Conservation (phyloP, 106 monocot genomes). For the Dendrobium chrysotoxum region DNA sequence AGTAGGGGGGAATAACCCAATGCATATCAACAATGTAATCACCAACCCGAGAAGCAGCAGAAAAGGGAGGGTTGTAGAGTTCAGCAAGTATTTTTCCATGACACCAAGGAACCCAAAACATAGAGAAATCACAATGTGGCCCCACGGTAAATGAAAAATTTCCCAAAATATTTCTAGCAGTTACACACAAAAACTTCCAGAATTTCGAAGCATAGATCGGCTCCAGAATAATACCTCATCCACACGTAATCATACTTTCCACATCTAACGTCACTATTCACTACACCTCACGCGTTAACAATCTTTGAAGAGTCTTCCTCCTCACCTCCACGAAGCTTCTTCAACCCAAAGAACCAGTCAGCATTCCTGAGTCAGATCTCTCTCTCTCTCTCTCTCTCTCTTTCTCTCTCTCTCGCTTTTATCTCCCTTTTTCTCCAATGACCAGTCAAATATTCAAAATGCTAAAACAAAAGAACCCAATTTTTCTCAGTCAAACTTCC, state of each 20-base stretch:
- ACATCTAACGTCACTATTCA: not conserved
- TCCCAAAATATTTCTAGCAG: too few species aligned
- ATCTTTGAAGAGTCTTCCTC: not conserved
- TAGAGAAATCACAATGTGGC: too few species aligned
- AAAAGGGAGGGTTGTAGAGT: too few species aligned
- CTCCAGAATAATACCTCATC: not conserved
- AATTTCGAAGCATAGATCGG: too few species aligned
- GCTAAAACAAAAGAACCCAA: not conserved
- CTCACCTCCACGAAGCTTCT: constrained; percentile 3
- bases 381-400: not conserved
- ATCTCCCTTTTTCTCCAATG: not conserved
- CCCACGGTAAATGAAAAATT: too few species aligned
- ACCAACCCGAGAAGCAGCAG: too few species aligned
- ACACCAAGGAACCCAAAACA: too few species aligned
- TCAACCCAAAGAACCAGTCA: constrained; percentile 9
- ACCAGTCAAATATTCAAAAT: not conserved
- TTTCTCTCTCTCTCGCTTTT: too few species aligned
- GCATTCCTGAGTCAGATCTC: not conserved
- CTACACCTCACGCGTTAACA: not conserved
- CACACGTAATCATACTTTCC: not conserved
- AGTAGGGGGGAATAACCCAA: too few species aligned
- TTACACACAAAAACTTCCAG: too few species aligned
- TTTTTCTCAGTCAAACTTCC: constrained; percentile 2
- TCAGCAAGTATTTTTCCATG: too few species aligned
- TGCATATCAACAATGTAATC: too few species aligned